phyloP scores from a whole-genome alignment of 345 rosid species.

The Populus tremula region DNA sequence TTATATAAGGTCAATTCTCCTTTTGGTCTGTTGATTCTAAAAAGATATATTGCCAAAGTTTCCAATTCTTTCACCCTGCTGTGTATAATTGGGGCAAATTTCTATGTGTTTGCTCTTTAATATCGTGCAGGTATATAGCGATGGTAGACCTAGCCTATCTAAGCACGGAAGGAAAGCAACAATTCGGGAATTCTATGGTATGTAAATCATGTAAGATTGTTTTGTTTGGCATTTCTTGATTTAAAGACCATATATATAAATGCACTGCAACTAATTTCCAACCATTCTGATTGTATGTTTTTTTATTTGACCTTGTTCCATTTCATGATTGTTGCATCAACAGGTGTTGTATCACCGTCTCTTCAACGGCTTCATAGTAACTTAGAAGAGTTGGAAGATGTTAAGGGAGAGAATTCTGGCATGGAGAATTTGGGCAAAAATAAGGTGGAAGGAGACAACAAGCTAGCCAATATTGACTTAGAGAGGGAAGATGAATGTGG shows the following conservation, averaged over 20 bases:
- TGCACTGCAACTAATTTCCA: background rate
- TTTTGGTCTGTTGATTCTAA: constrained; percentile 13
- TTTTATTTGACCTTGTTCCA: background rate
- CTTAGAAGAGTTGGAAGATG: constrained; percentile 44
- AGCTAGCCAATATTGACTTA: constrained; percentile 45
- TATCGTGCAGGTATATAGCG: constrained; percentile 52
- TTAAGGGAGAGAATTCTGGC: constrained; percentile 23
- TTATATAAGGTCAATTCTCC: constrained; percentile 63
- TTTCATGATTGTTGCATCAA: background rate
- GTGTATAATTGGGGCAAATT: constrained; percentile 5
- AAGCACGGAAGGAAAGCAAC: constrained; percentile 84
- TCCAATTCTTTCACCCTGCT: background rate
- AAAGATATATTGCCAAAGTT: background rate
- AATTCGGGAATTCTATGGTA: constrained; percentile 81
- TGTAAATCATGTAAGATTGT: constrained; percentile 5
- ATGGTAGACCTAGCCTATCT: constrained; percentile 52
- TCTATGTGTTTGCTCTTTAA: constrained; percentile 3
- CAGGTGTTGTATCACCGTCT: constrained; percentile 89
- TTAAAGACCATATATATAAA: background rate
- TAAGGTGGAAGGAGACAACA: constrained; percentile 44
- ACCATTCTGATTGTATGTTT: background rate
- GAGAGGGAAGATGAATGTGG: constrained; percentile 98
- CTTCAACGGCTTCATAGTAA: constrained; percentile 64
- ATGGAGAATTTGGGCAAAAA: constrained; percentile 39
- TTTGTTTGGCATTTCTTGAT: background rate